Evolutionary conservation across 2,329 filamentous ascomycete species (phyloP).

Genomic region (Calonectria pseudoreteaudii): DNA sequence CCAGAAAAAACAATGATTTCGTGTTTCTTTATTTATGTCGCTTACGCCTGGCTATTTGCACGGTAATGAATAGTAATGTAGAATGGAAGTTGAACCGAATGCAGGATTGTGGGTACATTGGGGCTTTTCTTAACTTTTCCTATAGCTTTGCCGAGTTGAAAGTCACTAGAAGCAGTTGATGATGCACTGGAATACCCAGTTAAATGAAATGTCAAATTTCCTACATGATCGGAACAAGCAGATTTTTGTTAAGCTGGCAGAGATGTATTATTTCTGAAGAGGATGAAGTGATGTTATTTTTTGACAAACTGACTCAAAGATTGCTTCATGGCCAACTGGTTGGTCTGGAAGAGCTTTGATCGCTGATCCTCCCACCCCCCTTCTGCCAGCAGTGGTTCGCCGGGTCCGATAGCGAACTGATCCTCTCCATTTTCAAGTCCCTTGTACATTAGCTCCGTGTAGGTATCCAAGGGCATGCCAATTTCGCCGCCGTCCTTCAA

Average conservation of each 20-base stretch:
- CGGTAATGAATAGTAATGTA: neutral
- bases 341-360: conserved; percentile 25
- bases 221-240: too few species aligned
- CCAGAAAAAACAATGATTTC: neutral
- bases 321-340: conserved; percentile 17
- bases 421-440: conserved; percentile 24
- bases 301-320: conserved; percentile 7
- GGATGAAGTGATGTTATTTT: neutral
- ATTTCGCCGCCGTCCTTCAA: conserved; percentile 37
- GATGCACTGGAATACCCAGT: neutral
- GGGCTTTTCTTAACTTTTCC: neutral
- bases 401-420: conserved; percentile 33
- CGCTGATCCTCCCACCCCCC: conserved; percentile 32
- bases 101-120: neutral
- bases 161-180: neutral
- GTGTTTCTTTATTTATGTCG: neutral
- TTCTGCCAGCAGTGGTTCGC: conserved; percentile 27
- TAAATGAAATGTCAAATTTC: neutral
- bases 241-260: neutral
- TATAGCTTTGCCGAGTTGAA: neutral
- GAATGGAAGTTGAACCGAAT: neutral
- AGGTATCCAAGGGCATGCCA: conserved; percentile 52
- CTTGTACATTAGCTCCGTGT: conserved; percentile 51
- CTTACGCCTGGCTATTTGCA: neutral
- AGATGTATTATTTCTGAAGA: neutral